A percentile compares a stretch with the other conserved stretches of the same genome.
Conservation (phyloP, 1,284 basidiomycete species). For the Rhodotorula sp. region DNA sequence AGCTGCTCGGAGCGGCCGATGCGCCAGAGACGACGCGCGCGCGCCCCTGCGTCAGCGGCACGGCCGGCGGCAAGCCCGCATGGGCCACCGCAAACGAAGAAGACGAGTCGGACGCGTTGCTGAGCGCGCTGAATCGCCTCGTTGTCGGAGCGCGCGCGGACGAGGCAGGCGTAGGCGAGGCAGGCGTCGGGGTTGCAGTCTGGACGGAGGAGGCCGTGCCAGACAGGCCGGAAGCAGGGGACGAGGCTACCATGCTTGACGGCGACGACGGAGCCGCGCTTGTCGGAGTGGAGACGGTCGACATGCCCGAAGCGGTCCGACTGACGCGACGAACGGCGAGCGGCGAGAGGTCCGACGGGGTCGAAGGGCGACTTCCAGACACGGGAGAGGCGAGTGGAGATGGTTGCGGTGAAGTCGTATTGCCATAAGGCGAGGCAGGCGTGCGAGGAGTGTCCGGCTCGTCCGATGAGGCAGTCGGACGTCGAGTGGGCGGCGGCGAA, state of each 20-base stretch:
- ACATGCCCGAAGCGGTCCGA: neutral
- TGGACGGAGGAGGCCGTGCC: neutral
- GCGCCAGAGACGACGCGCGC: neutral
- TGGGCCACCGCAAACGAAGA: no score
- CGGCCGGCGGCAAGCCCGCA: neutral
- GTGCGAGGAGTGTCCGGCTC: slow-evolving; percentile 1
- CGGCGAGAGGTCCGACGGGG: neutral
- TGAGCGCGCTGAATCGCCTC: neutral
- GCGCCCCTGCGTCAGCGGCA: neutral
- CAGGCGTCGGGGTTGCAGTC: slow-evolving; percentile 4
- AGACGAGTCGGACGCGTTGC: no score
- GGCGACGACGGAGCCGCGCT: neutral
- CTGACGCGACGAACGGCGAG: no score
- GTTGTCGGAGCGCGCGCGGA: neutral
- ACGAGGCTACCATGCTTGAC: neutral
- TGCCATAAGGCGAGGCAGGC: neutral
- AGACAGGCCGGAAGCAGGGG: neutral
- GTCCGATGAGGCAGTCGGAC: neutral
- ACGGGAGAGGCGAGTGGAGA: slow-evolving; percentile 1
- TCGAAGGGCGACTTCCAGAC: neutral
- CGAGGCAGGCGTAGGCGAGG: neutral
- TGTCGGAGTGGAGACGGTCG: neutral
- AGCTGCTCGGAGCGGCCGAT: neutral
- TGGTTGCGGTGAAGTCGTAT: slow-evolving; percentile 13
- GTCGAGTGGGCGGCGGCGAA: neutral